Base-by-base conservation (phyloP, 176 grass and related monocot species). In the Eragrostis curvula region DNA sequence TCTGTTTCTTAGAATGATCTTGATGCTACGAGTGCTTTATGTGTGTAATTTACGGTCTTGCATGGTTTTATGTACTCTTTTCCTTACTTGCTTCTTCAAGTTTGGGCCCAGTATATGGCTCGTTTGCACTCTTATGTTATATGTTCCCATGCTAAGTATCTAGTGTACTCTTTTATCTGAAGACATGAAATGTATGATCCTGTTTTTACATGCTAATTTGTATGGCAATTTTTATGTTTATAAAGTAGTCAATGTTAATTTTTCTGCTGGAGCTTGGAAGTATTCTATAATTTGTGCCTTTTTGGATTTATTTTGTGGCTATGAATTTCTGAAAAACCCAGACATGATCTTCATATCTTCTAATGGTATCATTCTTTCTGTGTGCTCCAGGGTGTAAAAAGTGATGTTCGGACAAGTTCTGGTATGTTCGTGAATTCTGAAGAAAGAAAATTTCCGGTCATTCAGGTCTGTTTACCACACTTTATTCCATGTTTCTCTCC, bases 361-460 rank as follows among this genome's bases (percentile, higher is more conserved):
- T 71, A 68, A 55, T 23, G 23, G 65, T 74, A 6, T 59, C 24
- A n/a, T 51, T 29, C n/a, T n/a, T n/a, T 64, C 76, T 8, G 12
- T 74, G 66, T 69, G 46, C 20, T 77, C 49, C 84, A 98, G 95
- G 95, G 92, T 85, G 83, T 98, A 62, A 98, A 94, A 84, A 98
- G 95, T 89, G 79, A 93, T 80, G 92, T 93, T 27, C 92, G 95
- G 41, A 98, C 95, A 78, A 98, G 92, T 87, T 98, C 90, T 84
- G 95, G 95, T 73, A 98, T 94, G 92, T 98, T 98, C 75, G 78
- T 98, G 41, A 94, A 45, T 85, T 85, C 75, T 23, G 70, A 89
- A 67, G 88, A 98, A 81, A 79, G 79, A 80, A 94, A 94, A 48
- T 87, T 82, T 70, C 90, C 88, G 56, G 88, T 93, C 30, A 87